A percentile compares a stretch with the other conserved stretches of the same genome.
phyloP scores from a whole-genome alignment of 1,139 yeast species.

The Scheffersomyces segobiensis region DNA sequence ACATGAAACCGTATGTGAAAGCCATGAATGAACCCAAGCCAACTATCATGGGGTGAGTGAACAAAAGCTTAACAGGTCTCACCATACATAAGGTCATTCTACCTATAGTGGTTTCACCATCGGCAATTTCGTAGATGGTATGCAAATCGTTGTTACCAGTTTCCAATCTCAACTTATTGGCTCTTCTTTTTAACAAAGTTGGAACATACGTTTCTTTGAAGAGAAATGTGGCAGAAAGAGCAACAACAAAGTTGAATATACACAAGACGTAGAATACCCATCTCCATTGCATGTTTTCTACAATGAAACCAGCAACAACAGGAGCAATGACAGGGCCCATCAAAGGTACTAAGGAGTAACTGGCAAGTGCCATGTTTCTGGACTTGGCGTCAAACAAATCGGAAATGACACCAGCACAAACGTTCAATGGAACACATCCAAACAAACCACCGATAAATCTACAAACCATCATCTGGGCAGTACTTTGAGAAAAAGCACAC shows the following conservation, averaged over 20 bases:
- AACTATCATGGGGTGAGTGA: slow-evolving; percentile 47
- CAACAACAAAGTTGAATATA: slow-evolving; percentile 43
- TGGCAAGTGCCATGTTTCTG: slow-evolving; percentile 43
- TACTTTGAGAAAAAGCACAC: slow-evolving; percentile 41
- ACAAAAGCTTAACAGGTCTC: slow-evolving; percentile 39
- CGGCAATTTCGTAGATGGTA: slow-evolving; percentile 45
- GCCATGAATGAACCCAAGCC: slow-evolving; percentile 50
- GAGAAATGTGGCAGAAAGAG: slow-evolving; percentile 34
- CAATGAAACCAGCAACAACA: slow-evolving; percentile 51
- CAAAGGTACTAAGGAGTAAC: slow-evolving; percentile 41
- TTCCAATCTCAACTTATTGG: slow-evolving; percentile 28
- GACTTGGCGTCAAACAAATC: slow-evolving; percentile 37
- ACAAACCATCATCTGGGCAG: slow-evolving; percentile 41
- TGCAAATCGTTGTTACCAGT: slow-evolving; percentile 43
- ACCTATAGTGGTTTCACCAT: slow-evolving; percentile 32
- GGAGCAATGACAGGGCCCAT: slow-evolving; percentile 69
- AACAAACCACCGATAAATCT: slow-evolving; percentile 40
- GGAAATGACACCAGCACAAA: slow-evolving; percentile 43
- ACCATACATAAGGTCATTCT: slow-evolving; percentile 36
- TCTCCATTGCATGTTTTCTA: slow-evolving; percentile 33
- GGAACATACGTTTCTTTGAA: slow-evolving; percentile 45
- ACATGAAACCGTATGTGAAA: slow-evolving; percentile 49
- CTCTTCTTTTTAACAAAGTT: slow-evolving; percentile 34
- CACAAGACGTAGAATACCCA: slow-evolving; percentile 47
- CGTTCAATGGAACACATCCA: slow-evolving; percentile 46